Evolutionary conservation across 2,329 filamentous ascomycete species (phyloP), one percentile per base, ranked within the genome.

Genomic region (Elsinoe ampelina): DNA sequence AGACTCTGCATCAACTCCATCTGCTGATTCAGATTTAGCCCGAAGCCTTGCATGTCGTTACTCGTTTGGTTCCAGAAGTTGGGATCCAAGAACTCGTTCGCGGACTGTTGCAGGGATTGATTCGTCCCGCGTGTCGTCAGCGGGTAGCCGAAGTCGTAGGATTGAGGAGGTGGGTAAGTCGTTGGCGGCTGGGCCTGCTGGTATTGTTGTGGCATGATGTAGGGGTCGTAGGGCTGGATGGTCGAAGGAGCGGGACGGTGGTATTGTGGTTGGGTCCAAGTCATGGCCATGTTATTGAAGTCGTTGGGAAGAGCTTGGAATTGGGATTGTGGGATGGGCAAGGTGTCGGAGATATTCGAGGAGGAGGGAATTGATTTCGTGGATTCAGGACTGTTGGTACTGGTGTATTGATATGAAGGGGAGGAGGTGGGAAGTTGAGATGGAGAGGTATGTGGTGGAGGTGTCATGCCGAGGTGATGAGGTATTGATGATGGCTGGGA

Each of bases 1-100:
- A 71, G 59, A 1, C 58, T 62, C n/a, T 67, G 67, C 64, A 71
- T 67, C 30, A 71, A 61, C 55, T 71, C 69, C 38, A 66, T 62
- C 54, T 70, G 69, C 57, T 71, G 69, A 38, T 61, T 61, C 32
- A 67, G 62, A 3, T 61, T 68, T 38, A 71, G 54, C n/a, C 67
- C 67, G 52, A 67, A 70, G 15, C 55, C 41, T n/a, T 54, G 56
- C 48, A 57, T 57, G 19, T 58, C 52, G 20, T 57, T 55, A 3
- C 32, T 54, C 56, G 58, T 57, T n/a, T 52, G 35, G 13, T 54
- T 57, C 48, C 36, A 57, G 55, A 42, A 57, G 19, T 54, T 51
- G n/a, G 39, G 47, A 26, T 59, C 42, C 32, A 55, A 17, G 39
- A 54, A 58, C 35, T 45, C 39, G 15, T 35, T 51, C 13, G 54